Conservation (phyloP, 768 basidiomycete genomes). For the Kwoniella shandongensis region DNA sequence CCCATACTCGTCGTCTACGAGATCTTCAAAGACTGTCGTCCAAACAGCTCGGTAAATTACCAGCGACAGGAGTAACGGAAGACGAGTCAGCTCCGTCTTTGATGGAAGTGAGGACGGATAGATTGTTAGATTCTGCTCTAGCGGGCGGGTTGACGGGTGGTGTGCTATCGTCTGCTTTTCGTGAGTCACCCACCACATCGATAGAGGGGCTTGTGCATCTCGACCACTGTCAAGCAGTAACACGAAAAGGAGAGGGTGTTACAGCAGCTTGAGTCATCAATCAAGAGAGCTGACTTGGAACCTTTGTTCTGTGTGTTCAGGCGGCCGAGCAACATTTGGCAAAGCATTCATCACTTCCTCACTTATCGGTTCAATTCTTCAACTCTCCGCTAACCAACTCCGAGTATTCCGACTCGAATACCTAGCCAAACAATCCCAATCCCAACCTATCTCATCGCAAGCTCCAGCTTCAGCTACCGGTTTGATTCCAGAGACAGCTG, state of each 20-base stretch:
- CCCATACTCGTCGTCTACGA: constrained; percentile 53
- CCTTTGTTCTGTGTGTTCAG: too few species aligned
- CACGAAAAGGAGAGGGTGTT: background rate
- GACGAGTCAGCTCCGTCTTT: constrained; percentile 28
- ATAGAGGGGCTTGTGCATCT: too few species aligned
- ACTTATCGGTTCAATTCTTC: constrained; percentile 63
- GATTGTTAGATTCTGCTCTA: constrained; percentile 68
- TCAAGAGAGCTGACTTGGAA: too few species aligned
- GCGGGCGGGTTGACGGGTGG: constrained; percentile 72
- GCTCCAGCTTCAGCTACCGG: too few species aligned
- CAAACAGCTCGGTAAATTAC: constrained; percentile 20
- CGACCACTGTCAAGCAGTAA: too few species aligned
- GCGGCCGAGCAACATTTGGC: constrained; percentile 62
- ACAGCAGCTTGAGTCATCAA: too few species aligned
- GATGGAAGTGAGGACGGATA: constrained; percentile 62
- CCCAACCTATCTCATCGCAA: background rate
- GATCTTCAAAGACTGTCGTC: constrained; percentile 15
- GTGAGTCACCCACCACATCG: too few species aligned
- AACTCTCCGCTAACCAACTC: constrained; percentile 71
- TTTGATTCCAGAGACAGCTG: too few species aligned
- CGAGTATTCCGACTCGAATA: constrained; percentile 64
- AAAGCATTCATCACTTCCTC: constrained; percentile 66
- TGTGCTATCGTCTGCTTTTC: constrained; percentile 55
- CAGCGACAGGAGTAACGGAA: constrained; percentile 11
- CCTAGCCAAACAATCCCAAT: constrained; percentile 41